A percentile compares a stretch with the other conserved stretches of the same genome.
Evolutionary conservation across 2,329 filamentous ascomycete genomes (phyloP).

Genomic region (Pezizomycotina sp.): DNA sequence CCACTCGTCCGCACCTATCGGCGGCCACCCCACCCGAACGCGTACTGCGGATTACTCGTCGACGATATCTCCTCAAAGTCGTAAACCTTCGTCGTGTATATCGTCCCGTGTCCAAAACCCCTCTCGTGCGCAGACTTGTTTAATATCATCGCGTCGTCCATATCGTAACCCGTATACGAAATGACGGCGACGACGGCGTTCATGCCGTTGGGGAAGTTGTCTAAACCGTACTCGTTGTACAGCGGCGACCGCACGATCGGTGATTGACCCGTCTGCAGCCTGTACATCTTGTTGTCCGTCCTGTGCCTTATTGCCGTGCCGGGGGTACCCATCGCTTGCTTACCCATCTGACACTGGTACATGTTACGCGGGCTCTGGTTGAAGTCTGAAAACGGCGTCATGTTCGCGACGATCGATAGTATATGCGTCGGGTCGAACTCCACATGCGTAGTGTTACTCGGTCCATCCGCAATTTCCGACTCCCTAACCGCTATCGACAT

Average conservation of each 20-base stretch:
- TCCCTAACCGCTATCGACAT: conserved; percentile 95
- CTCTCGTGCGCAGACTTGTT: conserved; percentile 95
- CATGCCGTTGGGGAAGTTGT: conserved; percentile 94
- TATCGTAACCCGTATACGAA: conserved; percentile 97
- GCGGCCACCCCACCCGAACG: conserved; percentile 19
- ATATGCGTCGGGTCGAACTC: conserved; percentile 93
- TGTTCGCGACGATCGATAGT: conserved; percentile 90
- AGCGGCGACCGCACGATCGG: conserved; percentile 81
- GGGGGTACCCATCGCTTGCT: conserved; percentile 96
- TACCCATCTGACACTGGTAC: conserved; percentile 99
- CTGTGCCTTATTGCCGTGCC: conserved; percentile 69
- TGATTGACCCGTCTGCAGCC: conserved; percentile 86
- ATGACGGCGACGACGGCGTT: conserved; percentile 96
- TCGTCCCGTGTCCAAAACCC: conserved; percentile 85
- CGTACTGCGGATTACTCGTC: conserved; percentile 11
- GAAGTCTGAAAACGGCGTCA: conserved; percentile 97
- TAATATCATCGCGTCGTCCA: conserved; percentile 99
- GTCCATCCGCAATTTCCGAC: conserved; percentile 68
- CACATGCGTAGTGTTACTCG: conserved; percentile 70
- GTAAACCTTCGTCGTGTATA: conserved; percentile 95
- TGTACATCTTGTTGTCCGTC: conserved; percentile 94
- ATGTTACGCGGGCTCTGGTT: conserved; percentile 98
- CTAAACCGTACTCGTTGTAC: conserved; percentile 89
- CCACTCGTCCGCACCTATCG: conserved; percentile 13
- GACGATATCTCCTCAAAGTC: conserved; percentile 38